phyloP scores from a whole-genome alignment of 2,329 filamentous ascomycete genomes.

The Colletotrichum sp. region DNA sequence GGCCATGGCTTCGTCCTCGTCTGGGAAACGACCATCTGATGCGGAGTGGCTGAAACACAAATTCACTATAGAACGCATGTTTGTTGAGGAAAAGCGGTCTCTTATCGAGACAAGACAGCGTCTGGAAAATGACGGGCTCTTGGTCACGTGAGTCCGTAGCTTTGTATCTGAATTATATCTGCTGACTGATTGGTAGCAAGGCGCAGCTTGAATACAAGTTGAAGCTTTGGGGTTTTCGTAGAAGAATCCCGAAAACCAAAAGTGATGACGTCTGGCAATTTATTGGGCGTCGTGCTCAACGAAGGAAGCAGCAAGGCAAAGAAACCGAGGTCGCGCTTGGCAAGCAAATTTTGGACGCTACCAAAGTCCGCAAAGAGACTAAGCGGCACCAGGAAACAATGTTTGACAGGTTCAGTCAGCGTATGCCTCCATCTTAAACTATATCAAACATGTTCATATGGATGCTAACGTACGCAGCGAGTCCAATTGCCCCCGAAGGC shows the following conservation, averaged over 20 bases:
- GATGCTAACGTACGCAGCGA: neutral
- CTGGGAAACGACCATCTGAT: neutral
- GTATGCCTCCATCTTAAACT: neutral
- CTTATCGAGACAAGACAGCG: neutral
- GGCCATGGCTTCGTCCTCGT: neutral
- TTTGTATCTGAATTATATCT: neutral
- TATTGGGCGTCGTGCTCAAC: neutral
- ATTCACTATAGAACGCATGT: neutral
- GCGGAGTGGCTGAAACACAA: neutral
- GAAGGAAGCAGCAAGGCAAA: neutral
- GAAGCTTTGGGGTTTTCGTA: neutral
- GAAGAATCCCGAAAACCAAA: neutral
- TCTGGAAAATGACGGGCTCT: neutral
- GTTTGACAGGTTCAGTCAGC: neutral
- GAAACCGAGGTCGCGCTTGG: neutral
- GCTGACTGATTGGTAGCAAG: neutral
- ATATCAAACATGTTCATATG: no score
- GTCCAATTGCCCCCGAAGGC: neutral
- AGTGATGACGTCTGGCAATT: neutral
- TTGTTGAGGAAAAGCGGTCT: neutral
- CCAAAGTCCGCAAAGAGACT: neutral
- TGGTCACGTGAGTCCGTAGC: neutral
- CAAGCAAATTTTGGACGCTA: neutral
- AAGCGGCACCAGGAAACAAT: neutral
- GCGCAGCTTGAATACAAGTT: constrained; percentile 6